Conservation (phyloP, 495 filamentous ascomycete species). For the Cladorrhinum samala region DNA sequence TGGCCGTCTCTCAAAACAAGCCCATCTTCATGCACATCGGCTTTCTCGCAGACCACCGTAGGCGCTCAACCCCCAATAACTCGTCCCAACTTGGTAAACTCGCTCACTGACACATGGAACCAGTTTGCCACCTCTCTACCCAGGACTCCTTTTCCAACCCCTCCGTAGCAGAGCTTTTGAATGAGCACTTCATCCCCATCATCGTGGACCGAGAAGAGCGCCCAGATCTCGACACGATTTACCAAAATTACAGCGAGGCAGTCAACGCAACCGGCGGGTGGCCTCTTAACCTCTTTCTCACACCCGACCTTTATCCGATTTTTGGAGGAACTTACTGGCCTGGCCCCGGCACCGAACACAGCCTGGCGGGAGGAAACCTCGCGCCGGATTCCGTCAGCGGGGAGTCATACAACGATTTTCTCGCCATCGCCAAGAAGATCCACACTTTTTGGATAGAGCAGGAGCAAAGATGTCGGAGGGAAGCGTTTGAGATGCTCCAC, state of each 20-base stretch:
- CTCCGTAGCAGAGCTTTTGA: constrained; percentile 75
- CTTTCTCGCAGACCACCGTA: constrained; percentile 93
- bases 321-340: constrained; percentile 98
- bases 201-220: constrained; percentile 93
- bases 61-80: too few relatives aligned
- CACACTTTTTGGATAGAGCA: constrained; percentile 78
- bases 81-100: too few relatives aligned
- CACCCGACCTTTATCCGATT: constrained; percentile 84
- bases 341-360: constrained; percentile 59
- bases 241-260: constrained; percentile 97
- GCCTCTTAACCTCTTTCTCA: constrained; percentile 95
- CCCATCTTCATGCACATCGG: constrained; percentile 93
- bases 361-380: constrained; percentile 23
- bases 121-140: constrained; percentile 91
- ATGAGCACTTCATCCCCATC: constrained; percentile 83
- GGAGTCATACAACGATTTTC: constrained; percentile 59
- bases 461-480: constrained; percentile 69
- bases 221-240: constrained; percentile 91
- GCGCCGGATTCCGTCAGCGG: constrained; percentile 7
- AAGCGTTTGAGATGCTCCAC: constrained; percentile 72
- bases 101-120: too few relatives aligned
- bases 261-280: constrained; percentile 89
- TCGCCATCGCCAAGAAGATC: constrained; percentile 78
- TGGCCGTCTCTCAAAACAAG: constrained; percentile 74
- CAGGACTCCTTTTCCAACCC: constrained; percentile 85